Conservation (phyloP, 352 stramenopile genomes). For the Pythium folliculosum region DNA sequence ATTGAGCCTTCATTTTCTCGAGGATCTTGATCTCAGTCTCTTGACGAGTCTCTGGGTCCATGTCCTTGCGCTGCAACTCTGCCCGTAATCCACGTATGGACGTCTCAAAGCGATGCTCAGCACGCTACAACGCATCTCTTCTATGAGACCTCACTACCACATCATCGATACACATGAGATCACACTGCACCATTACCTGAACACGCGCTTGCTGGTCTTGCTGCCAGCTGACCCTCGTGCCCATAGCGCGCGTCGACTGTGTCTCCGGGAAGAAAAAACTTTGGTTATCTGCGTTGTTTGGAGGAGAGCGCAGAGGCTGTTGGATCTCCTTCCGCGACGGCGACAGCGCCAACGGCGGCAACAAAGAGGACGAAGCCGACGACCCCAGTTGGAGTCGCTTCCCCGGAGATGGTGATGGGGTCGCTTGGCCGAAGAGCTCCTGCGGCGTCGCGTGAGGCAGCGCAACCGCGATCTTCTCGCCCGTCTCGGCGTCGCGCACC, state of each 20-base stretch:
- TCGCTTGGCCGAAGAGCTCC: background rate
- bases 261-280: conserved; percentile 43
- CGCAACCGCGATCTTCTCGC: conserved; percentile 50
- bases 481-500: conserved; percentile 65
- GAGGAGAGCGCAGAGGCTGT: background rate
- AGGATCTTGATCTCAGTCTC: conserved; percentile 55
- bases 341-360: conserved; percentile 7
- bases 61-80: conserved; percentile 47
- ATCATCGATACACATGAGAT: background rate
- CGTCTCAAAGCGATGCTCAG: conserved; percentile 43
- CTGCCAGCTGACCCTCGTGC: conserved; percentile 53
- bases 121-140: conserved; percentile 37
- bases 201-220: conserved; percentile 46
- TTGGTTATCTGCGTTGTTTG: background rate
- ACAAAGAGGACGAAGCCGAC: conserved; percentile 11
- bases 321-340: background rate
- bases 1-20: conserved; percentile 64
- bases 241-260: conserved; percentile 54
- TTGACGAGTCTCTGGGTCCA: conserved; percentile 36
- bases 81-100: conserved; percentile 53
- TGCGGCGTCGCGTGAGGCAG: background rate
- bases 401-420: background rate
- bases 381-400: conserved; percentile 2
- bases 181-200: conserved; percentile 32
- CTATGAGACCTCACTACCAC: background rate